These are phyloP conservation scores for Pleurotus eryngii DNA, from an alignment of 768 basidiomycete genomes.

Conservation along the genomic window DNA sequence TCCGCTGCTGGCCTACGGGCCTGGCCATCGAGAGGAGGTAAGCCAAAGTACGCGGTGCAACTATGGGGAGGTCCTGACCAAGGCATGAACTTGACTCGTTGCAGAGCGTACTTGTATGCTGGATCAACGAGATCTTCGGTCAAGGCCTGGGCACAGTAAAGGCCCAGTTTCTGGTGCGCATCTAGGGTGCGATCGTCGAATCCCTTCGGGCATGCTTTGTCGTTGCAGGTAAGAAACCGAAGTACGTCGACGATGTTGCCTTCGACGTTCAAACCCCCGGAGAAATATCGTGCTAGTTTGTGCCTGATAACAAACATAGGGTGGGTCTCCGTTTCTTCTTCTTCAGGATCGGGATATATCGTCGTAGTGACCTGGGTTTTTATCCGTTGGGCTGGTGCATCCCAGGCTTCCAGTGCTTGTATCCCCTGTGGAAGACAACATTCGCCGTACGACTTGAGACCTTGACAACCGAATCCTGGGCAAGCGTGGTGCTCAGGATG, in stretches of 20 bases:
- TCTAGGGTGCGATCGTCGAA: neutral
- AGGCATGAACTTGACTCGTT: slow-evolving; percentile 4
- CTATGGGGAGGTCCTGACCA: slow-evolving; percentile 2
- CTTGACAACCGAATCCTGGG: slow-evolving; percentile 9
- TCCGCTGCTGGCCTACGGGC: slow-evolving; percentile 3
- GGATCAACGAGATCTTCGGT: slow-evolving; percentile 6
- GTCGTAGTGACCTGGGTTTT: neutral
- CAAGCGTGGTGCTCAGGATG: slow-evolving; percentile 21
- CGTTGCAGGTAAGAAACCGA: slow-evolving; percentile 1
- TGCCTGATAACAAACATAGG: neutral
- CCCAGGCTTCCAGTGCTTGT: slow-evolving; percentile 14
- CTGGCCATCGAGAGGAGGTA: neutral
- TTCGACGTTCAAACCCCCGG: neutral
- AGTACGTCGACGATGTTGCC: slow-evolving; percentile 1
- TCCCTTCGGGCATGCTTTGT: neutral
- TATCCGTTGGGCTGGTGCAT: slow-evolving; percentile 10
- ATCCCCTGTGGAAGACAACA: slow-evolving; percentile 17
- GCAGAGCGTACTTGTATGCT: slow-evolving; percentile 10
- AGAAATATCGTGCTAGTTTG: neutral
- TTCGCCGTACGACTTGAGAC: slow-evolving; percentile 14
- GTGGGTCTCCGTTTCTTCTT: slow-evolving; percentile 1
- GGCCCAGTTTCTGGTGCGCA: neutral
- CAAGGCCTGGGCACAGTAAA: neutral
- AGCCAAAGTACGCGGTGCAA: too few species aligned
- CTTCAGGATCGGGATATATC: slow-evolving; percentile 5